A percentile compares a stretch with the other conserved stretches of the same genome.
phyloP scores from a whole-genome alignment of 1,284 basidiomycete species.

The Leccinum angustisporum region DNA sequence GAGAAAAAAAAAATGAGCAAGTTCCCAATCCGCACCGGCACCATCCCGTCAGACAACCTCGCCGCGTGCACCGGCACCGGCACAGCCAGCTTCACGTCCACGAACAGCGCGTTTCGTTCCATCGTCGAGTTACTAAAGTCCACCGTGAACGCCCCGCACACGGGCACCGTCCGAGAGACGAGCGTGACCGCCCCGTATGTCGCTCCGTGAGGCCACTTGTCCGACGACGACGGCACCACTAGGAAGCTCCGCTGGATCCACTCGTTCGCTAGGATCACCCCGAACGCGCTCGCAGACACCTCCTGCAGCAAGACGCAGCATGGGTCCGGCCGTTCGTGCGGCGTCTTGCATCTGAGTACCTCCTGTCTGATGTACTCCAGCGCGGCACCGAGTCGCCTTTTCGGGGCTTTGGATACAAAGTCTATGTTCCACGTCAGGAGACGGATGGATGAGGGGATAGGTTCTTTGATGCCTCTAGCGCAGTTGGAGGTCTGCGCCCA shows the following conservation, averaged over 20 bases:
- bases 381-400: conserved; percentile 46
- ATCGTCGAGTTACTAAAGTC: conserved; percentile 50
- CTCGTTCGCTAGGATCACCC: conserved; percentile 46
- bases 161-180: conserved; percentile 52
- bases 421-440: conserved; percentile 72
- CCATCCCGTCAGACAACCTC: conserved; percentile 37
- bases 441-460: conserved; percentile 43
- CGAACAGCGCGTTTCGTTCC: conserved; percentile 54
- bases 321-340: conserved; percentile 46
- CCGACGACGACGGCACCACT: conserved; percentile 50
- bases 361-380: conserved; percentile 53
- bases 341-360: conserved; percentile 43
- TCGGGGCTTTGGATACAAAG: conserved; percentile 38
- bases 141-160: conserved; percentile 45
- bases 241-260: conserved; percentile 64
- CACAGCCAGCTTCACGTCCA: conserved; percentile 51
- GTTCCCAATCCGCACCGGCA: conserved; percentile 45
- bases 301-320: conserved; percentile 69
- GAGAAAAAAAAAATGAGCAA: too few relatives aligned
- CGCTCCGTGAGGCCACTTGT: conserved; percentile 50
- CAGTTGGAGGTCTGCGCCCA: conserved; percentile 38
- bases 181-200: conserved; percentile 66
- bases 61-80: conserved; percentile 28
- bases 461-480: conserved; percentile 32
- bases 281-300: conserved; percentile 46